Conservation (phyloP, 108 stramenopile genomes). For the Skeletonema marinoi region DNA sequence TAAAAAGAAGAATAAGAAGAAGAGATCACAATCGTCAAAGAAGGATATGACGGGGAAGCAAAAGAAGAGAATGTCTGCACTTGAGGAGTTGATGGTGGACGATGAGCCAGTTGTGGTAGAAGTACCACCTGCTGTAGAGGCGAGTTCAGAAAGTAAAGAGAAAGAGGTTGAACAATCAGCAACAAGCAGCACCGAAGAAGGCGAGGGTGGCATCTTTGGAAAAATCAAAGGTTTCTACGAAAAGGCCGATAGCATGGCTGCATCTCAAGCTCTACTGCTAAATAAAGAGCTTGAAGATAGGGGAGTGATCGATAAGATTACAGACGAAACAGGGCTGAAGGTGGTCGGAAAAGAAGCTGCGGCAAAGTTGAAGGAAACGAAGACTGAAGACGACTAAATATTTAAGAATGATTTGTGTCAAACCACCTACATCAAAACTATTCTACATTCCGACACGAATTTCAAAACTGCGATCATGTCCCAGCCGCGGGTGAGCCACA, state of each 20-base stretch:
- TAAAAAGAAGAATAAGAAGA: slow-evolving; percentile 25
- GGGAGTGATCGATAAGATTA: slow-evolving; percentile 87
- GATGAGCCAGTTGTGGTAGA: neutral
- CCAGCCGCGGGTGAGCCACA: slow-evolving; percentile 23
- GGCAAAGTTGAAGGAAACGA: slow-evolving; percentile 39
- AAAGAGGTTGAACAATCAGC: neutral
- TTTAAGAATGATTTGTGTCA: neutral
- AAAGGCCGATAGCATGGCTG: slow-evolving; percentile 85
- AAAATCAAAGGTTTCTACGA: slow-evolving; percentile 75
- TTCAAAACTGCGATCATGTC: neutral
- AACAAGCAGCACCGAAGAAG: slow-evolving; percentile 6
- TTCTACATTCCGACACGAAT: no score
- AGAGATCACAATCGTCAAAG: slow-evolving; percentile 42
- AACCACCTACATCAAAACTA: neutral
- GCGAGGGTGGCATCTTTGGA: slow-evolving; percentile 61
- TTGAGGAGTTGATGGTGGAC: slow-evolving; percentile 69
- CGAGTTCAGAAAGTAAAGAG: neutral
- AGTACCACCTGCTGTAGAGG: neutral
- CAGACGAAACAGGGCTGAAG: slow-evolving; percentile 83
- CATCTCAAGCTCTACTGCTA: slow-evolving; percentile 78
- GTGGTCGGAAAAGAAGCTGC: slow-evolving; percentile 80
- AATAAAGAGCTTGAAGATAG: slow-evolving; percentile 88
- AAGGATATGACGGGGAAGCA: slow-evolving; percentile 61
- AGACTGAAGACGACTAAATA: slow-evolving; percentile 9
- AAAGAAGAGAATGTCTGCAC: slow-evolving; percentile 65